Conservation (phyloP, 306 rosid species). For the Hippophae tibetana region DNA sequence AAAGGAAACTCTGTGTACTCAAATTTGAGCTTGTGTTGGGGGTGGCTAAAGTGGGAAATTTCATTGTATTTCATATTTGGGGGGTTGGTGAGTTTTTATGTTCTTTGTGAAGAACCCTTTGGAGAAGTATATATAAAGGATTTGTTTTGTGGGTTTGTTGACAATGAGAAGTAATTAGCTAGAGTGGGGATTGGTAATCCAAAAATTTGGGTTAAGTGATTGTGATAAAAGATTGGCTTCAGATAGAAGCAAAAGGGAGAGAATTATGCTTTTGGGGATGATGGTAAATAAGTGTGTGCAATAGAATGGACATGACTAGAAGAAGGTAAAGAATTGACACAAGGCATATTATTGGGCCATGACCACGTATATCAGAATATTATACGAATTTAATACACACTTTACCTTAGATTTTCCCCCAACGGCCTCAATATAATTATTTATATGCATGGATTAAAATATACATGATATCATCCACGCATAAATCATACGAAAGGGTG, state of each 20-base stretch:
- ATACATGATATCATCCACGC: too few relatives aligned
- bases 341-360: constrained; percentile 26
- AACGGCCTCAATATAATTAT: too few relatives aligned
- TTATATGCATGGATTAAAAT: too few relatives aligned
- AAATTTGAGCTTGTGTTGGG: constrained; percentile 68
- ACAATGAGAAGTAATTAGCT: neutral
- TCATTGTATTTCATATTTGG: constrained; percentile 61
- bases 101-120: constrained; percentile 1
- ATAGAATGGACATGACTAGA: constrained; percentile 39
- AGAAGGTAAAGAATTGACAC: constrained; percentile 35
- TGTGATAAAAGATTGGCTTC: constrained; percentile 30
- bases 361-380: constrained; percentile 5
- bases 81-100: neutral
- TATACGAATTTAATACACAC: constrained; percentile 29
- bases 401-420: constrained; percentile 6
- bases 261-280: constrained; percentile 40
- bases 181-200: neutral
- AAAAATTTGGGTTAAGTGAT: constrained; percentile 8
- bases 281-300: constrained; percentile 22
- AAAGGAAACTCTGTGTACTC: constrained; percentile 68
- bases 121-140: constrained; percentile 17
- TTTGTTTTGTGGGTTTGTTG: constrained; percentile 5
- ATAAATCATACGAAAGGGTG: too few relatives aligned
- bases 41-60: constrained; percentile 74
- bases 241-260: constrained; percentile 36